These are phyloP conservation scores for Globisporangium radiosum DNA, from an alignment of 352 stramenopile species.

Conservation along the genomic window DNA sequence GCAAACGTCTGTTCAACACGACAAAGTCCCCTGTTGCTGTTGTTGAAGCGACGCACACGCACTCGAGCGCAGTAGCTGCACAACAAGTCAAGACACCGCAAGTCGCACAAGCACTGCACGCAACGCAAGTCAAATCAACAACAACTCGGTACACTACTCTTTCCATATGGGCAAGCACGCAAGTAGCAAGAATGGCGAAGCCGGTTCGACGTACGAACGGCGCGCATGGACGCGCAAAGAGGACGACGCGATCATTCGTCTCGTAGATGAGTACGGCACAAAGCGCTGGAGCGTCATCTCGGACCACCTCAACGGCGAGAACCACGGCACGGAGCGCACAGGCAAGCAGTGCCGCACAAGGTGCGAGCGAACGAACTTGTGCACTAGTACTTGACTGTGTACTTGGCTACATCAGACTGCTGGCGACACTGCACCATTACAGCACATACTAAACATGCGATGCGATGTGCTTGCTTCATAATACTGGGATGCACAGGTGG, in stretches of 20 bases:
- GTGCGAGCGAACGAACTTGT: conserved; percentile 12
- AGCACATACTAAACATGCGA: no score
- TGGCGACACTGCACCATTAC: no score
- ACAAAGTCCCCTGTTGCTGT: neutral
- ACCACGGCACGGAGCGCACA: conserved; percentile 77
- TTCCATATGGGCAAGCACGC: conserved; percentile 45
- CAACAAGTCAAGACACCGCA: neutral
- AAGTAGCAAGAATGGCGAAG: conserved; percentile 26
- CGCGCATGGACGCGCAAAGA: conserved; percentile 82
- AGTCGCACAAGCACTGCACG: conserved; percentile 3
- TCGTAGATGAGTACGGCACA: conserved; percentile 83
- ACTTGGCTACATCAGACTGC: no score
- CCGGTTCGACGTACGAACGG: conserved; percentile 72
- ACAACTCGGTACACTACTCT: neutral
- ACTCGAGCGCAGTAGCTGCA: neutral
- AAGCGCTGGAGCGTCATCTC: conserved; percentile 87
- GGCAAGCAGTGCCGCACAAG: conserved; percentile 80
- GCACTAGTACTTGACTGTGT: conserved; percentile 1
- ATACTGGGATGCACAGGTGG: conserved; percentile 29
- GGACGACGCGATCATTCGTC: conserved; percentile 77
- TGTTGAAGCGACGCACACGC: conserved; percentile 1
- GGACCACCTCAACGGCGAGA: conserved; percentile 80
- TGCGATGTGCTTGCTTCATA: no score
- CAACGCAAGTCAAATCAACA: neutral
- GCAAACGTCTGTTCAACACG: neutral